Conservation (phyloP, 2,329 filamentous ascomycete genomes). For the Bipolaris gigantea region DNA sequence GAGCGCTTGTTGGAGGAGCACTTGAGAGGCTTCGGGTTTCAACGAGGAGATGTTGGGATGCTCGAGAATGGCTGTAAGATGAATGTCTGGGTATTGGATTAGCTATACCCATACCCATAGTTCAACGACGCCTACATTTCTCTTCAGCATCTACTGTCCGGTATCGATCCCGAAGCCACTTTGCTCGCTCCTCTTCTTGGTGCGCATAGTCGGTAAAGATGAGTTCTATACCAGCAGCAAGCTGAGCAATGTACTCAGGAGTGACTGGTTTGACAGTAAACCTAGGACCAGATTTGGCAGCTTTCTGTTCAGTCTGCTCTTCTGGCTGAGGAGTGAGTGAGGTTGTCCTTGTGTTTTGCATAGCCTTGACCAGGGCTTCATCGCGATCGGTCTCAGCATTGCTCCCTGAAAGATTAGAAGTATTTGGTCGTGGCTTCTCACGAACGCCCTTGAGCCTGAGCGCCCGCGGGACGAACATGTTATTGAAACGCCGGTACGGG, state of each 20-base stretch:
- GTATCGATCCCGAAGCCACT: constrained; percentile 33
- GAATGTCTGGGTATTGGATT: constrained; percentile 28
- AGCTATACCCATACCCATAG: neutral
- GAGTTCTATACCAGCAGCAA: constrained; percentile 38
- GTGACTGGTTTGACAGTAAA: constrained; percentile 25
- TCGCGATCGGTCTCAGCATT: constrained; percentile 17
- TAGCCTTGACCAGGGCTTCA: constrained; percentile 28
- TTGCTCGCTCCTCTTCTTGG: constrained; percentile 27
- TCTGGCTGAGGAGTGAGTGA: constrained; percentile 19
- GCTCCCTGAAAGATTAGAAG: constrained; percentile 2
- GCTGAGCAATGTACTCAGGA: constrained; percentile 33
- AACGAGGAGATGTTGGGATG: constrained; percentile 34
- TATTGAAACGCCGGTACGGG: neutral
- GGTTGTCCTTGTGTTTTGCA: constrained; percentile 28
- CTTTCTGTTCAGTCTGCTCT: constrained; percentile 13
- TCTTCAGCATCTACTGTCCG: constrained; percentile 28
- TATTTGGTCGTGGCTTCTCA: constrained; percentile 19
- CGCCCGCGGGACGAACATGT: constrained; percentile 41
- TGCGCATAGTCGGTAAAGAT: constrained; percentile 44
- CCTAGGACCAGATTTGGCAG: constrained; percentile 19
- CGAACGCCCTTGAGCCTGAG: constrained; percentile 38
- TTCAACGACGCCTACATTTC: constrained; percentile 22
- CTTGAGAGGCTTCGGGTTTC: constrained; percentile 38
- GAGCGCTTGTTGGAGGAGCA: constrained; percentile 33
- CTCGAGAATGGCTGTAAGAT: constrained; percentile 37